Evolutionary conservation across 2,329 filamentous ascomycete species (phyloP).

Genomic region (Colletotrichum sp.): DNA sequence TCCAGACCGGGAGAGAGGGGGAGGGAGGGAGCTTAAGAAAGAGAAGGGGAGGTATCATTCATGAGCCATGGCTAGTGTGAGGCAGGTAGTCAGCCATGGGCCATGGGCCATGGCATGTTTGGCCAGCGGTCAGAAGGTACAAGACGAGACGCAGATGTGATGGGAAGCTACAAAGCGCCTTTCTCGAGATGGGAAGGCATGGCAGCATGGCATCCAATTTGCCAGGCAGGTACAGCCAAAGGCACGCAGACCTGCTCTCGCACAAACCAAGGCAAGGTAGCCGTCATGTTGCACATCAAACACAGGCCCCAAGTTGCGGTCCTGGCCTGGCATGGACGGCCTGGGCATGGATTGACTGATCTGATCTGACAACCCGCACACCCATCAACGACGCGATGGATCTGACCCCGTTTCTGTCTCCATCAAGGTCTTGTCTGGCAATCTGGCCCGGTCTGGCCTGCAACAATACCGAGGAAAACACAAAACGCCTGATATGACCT

Average conservation of each 20-base stretch:
- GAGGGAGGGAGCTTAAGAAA: slow-evolving; percentile 9
- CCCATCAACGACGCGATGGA: not conserved
- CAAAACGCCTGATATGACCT: slow-evolving; percentile 18
- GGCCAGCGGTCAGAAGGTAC: not conserved
- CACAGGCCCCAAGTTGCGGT: not conserved
- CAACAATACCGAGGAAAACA: not conserved
- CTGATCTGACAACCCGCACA: slow-evolving; percentile 20
- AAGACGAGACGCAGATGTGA: not conserved
- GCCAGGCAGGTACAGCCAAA: not conserved
- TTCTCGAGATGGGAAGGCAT: not conserved
- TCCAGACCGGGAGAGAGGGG: not conserved
- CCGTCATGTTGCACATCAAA: not conserved
- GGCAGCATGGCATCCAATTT: not conserved
- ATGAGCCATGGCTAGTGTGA: not conserved
- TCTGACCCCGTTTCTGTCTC: slow-evolving; percentile 1
- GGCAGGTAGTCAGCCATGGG: not conserved
- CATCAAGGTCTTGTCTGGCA: not conserved
- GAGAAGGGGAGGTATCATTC: not conserved
- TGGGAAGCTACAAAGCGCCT: not conserved
- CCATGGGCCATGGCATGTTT: slow-evolving; percentile 9
- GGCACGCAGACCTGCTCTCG: not conserved
- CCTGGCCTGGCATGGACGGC: not conserved
- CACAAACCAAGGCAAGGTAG: not conserved
- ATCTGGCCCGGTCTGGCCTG: not conserved
- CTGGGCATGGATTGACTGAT: not conserved